Evolutionary conservation across 148 eudicot genomes (phyloP).

Genomic region (Rhododendron griersonianum): DNA sequence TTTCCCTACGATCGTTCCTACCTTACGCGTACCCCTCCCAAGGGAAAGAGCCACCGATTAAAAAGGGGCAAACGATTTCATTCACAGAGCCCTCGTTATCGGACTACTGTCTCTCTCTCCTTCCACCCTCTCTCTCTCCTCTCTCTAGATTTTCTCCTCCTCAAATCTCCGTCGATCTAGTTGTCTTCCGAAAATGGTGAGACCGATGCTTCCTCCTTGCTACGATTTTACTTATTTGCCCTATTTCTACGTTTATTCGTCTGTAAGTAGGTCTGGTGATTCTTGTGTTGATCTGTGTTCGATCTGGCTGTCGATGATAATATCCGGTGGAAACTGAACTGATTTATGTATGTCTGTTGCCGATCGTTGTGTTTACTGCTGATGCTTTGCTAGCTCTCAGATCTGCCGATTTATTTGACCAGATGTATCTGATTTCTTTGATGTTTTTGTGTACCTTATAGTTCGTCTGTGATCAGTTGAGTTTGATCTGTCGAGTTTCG

Average conservation of each 20-base stretch:
- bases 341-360: neutral
- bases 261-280: neutral
- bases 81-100: neutral
- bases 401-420: constrained; percentile 6
- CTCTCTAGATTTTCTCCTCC: constrained; percentile 4
- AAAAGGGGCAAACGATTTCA: neutral
- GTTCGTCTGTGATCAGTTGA: neutral
- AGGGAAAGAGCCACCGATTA: neutral
- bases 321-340: neutral
- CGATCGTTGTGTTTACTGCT: neutral
- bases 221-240: neutral
- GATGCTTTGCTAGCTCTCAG: neutral
- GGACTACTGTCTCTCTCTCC: neutral
- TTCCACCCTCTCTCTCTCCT: neutral
- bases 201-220: neutral
- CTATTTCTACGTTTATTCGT: neutral
- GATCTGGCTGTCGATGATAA: neutral
- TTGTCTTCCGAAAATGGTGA: constrained; percentile 9
- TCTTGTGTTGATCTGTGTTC: constrained; percentile 2
- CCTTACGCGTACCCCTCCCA: neutral
- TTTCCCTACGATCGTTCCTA: neutral
- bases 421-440: neutral
- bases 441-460: neutral
- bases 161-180: constrained; percentile 5
- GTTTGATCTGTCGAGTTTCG: neutral